Percentiles rank a stretch among this genome's conserved stretches.
Evolutionary conservation across 805 yeast species (phyloP).

Genomic region (Lachancea fermentati): DNA sequence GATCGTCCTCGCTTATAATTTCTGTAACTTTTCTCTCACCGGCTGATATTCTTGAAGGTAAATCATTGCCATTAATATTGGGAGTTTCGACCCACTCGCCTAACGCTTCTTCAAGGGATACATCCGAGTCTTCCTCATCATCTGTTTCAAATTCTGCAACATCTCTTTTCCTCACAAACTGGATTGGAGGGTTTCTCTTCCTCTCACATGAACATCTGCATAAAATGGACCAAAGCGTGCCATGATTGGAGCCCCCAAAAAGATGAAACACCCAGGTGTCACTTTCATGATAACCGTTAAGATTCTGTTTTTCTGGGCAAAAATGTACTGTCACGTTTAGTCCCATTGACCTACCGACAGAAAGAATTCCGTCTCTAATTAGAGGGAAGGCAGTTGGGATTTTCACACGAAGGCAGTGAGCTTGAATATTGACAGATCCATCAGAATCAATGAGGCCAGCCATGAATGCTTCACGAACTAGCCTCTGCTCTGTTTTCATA

Average conservation of each 20-base stretch:
- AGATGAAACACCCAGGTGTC: slow-evolving; percentile 10
- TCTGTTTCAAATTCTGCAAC: slow-evolving; percentile 4
- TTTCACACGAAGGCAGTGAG: background rate
- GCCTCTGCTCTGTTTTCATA: slow-evolving; percentile 3
- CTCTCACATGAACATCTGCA: slow-evolving; percentile 10
- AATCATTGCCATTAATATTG: background rate
- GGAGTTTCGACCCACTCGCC: background rate
- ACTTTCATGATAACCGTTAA: slow-evolving; percentile 3
- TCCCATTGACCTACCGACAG: slow-evolving; percentile 9
- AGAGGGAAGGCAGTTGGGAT: slow-evolving; percentile 6
- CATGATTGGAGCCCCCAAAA: slow-evolving; percentile 7
- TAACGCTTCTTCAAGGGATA: background rate
- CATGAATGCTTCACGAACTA: slow-evolving; percentile 9
- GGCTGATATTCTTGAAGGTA: too few relatives aligned
- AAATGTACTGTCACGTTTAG: slow-evolving; percentile 7
- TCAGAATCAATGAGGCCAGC: slow-evolving; percentile 12
- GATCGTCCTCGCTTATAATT: too few relatives aligned
- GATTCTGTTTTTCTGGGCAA: slow-evolving; percentile 1
- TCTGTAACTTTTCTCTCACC: too few relatives aligned
- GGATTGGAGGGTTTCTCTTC: slow-evolving; percentile 6
- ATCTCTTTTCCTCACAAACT: background rate
- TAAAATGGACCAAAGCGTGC: slow-evolving; percentile 7
- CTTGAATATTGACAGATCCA: slow-evolving; percentile 5
- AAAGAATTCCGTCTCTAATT: slow-evolving; percentile 6
- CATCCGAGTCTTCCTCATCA: slow-evolving; percentile 1